Conservation (phyloP, 192 early-diverging fungal genomes). For the Phlyctochytrium arcticum region DNA sequence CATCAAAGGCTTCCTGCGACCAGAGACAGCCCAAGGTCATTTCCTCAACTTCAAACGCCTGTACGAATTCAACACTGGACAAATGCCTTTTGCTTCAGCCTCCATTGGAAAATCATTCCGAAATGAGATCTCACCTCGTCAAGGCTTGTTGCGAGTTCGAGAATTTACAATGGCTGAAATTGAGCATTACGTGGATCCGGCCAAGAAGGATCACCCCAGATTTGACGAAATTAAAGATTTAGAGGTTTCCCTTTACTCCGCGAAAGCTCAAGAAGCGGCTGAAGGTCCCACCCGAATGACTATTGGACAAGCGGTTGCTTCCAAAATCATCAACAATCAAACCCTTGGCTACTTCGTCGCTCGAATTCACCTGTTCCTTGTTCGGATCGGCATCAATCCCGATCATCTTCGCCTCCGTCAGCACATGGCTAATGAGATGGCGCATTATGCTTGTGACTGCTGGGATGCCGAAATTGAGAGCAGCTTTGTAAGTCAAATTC, state of each 20-base stretch:
- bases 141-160: slow-evolving; percentile 91
- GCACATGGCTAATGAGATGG: slow-evolving; percentile 99
- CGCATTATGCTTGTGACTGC: slow-evolving; percentile 92
- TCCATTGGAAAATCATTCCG: slow-evolving; percentile 97
- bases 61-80: slow-evolving; percentile 95
- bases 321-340: slow-evolving; percentile 89
- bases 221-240: slow-evolving; percentile 83
- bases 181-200: slow-evolving; percentile 98
- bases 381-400: slow-evolving; percentile 82
- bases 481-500: slow-evolving; percentile 62
- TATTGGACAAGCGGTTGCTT: slow-evolving; percentile 87
- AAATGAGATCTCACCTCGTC: slow-evolving; percentile 97
- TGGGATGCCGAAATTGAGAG: slow-evolving; percentile 98
- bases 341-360: slow-evolving; percentile 98
- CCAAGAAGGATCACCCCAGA: slow-evolving; percentile 85
- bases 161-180: slow-evolving; percentile 99
- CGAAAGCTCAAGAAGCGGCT: slow-evolving; percentile 70
- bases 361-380: slow-evolving; percentile 89
- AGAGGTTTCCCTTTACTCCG: slow-evolving; percentile 73
- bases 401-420: slow-evolving; percentile 91
- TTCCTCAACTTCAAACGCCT: slow-evolving; percentile 97
- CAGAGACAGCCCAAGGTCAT: slow-evolving; percentile 99
- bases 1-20: slow-evolving; percentile 90
- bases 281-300: slow-evolving; percentile 68
- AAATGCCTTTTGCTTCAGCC: slow-evolving; percentile 99